phyloP scores from a whole-genome alignment of 2,329 filamentous ascomycete species.

The Alternaria sp. region DNA sequence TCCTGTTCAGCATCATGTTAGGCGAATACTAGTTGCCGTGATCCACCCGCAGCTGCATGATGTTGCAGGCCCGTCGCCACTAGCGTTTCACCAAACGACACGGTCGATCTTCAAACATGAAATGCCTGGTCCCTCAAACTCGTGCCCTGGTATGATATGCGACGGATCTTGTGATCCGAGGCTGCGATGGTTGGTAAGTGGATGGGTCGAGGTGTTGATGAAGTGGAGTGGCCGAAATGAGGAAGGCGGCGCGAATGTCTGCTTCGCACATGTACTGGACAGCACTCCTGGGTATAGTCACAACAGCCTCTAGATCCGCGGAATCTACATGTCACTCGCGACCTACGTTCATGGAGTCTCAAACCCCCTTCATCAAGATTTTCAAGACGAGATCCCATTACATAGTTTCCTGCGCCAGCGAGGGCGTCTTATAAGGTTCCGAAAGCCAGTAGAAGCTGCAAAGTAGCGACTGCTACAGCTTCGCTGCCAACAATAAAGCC shows the following conservation, averaged over 20 bases:
- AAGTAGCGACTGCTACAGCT: too few species aligned
- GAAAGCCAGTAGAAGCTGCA: too few species aligned
- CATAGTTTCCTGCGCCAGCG: too few species aligned
- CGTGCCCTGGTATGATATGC: slow-evolving; percentile 1
- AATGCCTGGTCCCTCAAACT: slow-evolving; percentile 9
- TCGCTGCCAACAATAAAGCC: too few species aligned
- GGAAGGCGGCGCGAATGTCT: slow-evolving; percentile 5
- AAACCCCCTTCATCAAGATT: too few species aligned
- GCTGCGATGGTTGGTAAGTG: slow-evolving; percentile 4
- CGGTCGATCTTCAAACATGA: slow-evolving; percentile 27
- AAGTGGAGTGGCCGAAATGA: slow-evolving; percentile 1
- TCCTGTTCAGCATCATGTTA: neutral
- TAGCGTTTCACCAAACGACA: slow-evolving; percentile 34
- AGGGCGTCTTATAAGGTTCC: too few species aligned
- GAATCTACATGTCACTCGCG: too few species aligned
- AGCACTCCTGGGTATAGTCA: too few species aligned
- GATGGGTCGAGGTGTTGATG: slow-evolving; percentile 1
- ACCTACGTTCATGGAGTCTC: too few species aligned
- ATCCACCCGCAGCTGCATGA: neutral
- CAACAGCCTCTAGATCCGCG: too few species aligned
- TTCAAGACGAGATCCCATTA: too few species aligned
- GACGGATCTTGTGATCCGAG: neutral
- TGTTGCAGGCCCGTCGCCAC: slow-evolving; percentile 26
- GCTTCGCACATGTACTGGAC: too few species aligned
- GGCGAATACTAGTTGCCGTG: slow-evolving; percentile 1